Percentiles rank a stretch among this genome's conserved stretches.
phyloP scores from a whole-genome alignment of 192 early-diverging fungal genomes.

The Gaertneriomyces sp. region DNA sequence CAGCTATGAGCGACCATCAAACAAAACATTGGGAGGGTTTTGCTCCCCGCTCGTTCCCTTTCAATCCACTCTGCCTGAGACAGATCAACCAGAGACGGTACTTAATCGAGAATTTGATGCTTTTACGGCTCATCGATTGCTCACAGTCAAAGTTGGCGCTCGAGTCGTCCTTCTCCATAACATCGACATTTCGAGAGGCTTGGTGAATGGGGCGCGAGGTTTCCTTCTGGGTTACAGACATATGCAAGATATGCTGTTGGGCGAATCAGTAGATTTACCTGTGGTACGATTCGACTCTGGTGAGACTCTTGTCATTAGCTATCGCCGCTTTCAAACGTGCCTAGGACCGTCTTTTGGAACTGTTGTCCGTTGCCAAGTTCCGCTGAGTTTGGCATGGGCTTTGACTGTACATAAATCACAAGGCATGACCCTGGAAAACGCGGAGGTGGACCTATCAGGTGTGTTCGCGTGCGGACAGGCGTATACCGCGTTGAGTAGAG shows the following conservation, averaged over 20 bases:
- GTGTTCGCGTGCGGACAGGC: constrained; percentile 51
- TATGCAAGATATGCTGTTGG: constrained; percentile 14
- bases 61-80: no score
- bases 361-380: constrained; percentile 39
- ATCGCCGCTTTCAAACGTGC: not conserved
- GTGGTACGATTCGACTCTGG: constrained; percentile 34
- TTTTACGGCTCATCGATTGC: not conserved
- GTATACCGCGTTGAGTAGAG: constrained; percentile 48
- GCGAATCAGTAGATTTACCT: constrained; percentile 20
- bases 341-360: not conserved
- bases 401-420: constrained; percentile 49
- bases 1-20: not conserved
- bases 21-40: no score
- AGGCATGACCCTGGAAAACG: constrained; percentile 52
- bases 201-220: constrained; percentile 49
- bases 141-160: constrained; percentile 42
- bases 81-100: not conserved
- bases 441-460: constrained; percentile 34
- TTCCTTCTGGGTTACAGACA: constrained; percentile 34
- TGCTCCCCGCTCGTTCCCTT: no score
- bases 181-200: constrained; percentile 22
- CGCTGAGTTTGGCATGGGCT: constrained; percentile 47
- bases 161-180: constrained; percentile 45
- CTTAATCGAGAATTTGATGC: constrained; percentile 4
- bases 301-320: not conserved